Evolutionary conservation across 139 green algal species (phyloP).

Genomic region (Axilococcus clingmanii): DNA sequence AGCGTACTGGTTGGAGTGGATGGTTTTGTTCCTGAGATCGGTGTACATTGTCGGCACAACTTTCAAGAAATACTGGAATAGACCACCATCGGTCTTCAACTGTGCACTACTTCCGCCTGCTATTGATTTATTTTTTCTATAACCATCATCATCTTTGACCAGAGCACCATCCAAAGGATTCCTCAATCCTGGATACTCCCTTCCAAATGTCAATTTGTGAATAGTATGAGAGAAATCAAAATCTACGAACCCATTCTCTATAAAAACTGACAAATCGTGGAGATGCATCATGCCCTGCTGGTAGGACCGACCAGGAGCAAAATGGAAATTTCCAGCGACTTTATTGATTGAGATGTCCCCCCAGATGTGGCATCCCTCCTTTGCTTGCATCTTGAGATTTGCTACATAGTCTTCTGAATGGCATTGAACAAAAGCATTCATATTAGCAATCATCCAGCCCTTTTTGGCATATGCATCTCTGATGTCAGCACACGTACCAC

Average conservation of each 20-base stretch:
- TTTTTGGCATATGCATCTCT: conserved; percentile 37
- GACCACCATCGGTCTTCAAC: conserved; percentile 31
- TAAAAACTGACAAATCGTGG: conserved; percentile 88
- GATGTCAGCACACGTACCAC: conserved; percentile 91
- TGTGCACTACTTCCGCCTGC: not conserved
- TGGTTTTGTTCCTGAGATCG: conserved; percentile 41
- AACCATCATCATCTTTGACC: too few relatives aligned
- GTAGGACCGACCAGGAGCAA: conserved; percentile 86
- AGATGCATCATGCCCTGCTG: conserved; percentile 84
- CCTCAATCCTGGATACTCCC: conserved; percentile 63
- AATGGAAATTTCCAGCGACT: conserved; percentile 94
- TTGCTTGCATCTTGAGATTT: conserved; percentile 62
- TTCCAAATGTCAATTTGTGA: conserved; percentile 61
- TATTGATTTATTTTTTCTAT: not conserved
- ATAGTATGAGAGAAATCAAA: conserved; percentile 87
- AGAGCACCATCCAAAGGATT: conserved; percentile 70
- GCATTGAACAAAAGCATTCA: conserved; percentile 72
- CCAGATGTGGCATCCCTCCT: conserved; percentile 90
- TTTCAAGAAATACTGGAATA: conserved; percentile 98
- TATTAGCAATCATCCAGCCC: conserved; percentile 62
- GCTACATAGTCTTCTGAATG: conserved; percentile 61
- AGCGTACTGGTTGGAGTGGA: conserved; percentile 88
- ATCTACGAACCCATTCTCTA: conserved; percentile 12
- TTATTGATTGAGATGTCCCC: conserved; percentile 77
- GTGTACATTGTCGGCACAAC: conserved; percentile 90